A percentile compares a stretch with the other conserved stretches of the same genome.
These are phyloP conservation scores for Colletotrichum sp. DNA, from an alignment of 2,329 filamentous ascomycete genomes.

Conservation along the genomic window DNA sequence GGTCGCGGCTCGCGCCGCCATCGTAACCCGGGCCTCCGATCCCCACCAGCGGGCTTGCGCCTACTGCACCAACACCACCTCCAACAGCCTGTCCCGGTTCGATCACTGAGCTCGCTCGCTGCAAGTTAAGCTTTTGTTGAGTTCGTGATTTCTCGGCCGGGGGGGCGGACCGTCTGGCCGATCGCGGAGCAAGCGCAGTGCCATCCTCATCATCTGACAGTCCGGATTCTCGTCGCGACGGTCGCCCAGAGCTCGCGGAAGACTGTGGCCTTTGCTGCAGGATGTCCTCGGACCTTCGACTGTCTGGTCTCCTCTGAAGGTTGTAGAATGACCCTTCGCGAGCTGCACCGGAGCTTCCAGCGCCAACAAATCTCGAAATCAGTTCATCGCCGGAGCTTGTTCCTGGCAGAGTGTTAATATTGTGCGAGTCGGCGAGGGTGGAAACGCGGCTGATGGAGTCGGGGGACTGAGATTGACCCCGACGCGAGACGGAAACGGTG, in stretches of 20 bases:
- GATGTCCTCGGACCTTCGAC: constrained; percentile 35
- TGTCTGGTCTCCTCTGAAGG: constrained; percentile 30
- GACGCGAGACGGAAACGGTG: constrained; percentile 51
- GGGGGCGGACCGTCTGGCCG: constrained; percentile 42
- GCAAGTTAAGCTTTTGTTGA: constrained; percentile 78
- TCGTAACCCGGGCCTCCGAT: constrained; percentile 62
- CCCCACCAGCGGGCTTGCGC: constrained; percentile 53
- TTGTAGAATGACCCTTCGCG: constrained; percentile 60
- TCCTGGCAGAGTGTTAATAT: constrained; percentile 31
- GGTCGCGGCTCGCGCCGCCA: constrained; percentile 56
- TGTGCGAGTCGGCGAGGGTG: constrained; percentile 36
- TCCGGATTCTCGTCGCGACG: neutral
- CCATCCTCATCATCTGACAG: constrained; percentile 37
- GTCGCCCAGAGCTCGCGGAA: constrained; percentile 38
- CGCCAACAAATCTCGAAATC: constrained; percentile 65
- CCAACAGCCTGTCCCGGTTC: constrained; percentile 61
- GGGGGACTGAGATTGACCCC: constrained; percentile 32
- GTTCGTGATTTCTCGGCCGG: constrained; percentile 67
- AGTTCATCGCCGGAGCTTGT: constrained; percentile 34
- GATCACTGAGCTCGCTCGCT: constrained; percentile 74
- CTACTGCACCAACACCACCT: constrained; percentile 42
- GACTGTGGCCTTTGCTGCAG: constrained; percentile 46
- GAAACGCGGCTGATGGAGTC: constrained; percentile 44
- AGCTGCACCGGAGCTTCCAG: constrained; percentile 52
- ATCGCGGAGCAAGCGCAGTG: constrained; percentile 53